Percentiles rank a stretch among this genome's conserved stretches.
These are phyloP conservation scores for Apiospora hydei DNA, from an alignment of 2,329 filamentous ascomycete species.

Conservation along the genomic window DNA sequence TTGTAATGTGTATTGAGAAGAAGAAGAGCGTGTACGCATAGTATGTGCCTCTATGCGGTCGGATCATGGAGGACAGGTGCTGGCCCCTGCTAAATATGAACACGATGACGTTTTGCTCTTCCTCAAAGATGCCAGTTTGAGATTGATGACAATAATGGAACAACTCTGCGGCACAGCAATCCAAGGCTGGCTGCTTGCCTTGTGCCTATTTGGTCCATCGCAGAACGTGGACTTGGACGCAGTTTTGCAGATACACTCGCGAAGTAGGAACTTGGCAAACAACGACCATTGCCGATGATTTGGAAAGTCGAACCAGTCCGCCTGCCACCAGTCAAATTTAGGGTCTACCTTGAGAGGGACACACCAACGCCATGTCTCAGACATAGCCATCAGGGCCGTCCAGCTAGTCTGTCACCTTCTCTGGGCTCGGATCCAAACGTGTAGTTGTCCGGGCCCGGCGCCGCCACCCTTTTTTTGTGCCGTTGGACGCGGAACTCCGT, in stretches of 20 bases:
- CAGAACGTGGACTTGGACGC: background rate
- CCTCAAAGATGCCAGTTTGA: background rate
- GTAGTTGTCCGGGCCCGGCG: background rate
- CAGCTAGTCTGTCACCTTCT: background rate
- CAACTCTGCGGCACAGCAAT: background rate
- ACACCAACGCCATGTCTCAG: too few species aligned
- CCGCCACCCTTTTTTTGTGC: background rate
- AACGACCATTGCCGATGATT: too few species aligned
- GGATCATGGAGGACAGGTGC: background rate
- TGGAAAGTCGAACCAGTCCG: too few species aligned
- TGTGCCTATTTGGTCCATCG: background rate
- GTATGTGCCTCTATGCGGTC: background rate
- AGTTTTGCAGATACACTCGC: background rate
- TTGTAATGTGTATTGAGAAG: constrained; percentile 16
- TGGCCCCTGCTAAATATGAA: constrained; percentile 12
- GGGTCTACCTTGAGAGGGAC: background rate
- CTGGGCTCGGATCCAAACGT: background rate
- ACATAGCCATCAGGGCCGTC: too few species aligned
- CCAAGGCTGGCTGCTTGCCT: background rate
- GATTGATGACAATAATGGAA: background rate
- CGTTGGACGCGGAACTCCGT: background rate
- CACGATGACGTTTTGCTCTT: background rate
- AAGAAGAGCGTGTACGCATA: background rate
- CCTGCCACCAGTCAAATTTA: background rate
- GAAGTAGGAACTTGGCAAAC: too few species aligned